These are phyloP conservation scores for Malbranchea zuffiana DNA, from an alignment of 2,329 filamentous ascomycete genomes.

Conservation along the genomic window DNA sequence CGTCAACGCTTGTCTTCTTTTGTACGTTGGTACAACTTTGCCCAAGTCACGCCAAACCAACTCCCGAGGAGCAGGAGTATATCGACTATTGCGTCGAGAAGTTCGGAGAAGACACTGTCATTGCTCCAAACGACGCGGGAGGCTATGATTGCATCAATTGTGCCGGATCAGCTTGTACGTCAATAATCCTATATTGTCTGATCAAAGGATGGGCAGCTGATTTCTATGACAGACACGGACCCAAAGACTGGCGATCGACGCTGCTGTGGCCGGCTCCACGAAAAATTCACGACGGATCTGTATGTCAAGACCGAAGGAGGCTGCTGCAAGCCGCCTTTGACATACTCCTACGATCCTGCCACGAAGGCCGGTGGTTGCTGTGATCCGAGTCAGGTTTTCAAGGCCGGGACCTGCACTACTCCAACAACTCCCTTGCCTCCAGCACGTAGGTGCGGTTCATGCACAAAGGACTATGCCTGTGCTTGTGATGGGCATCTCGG, in stretches of 20 bases:
- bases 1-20: background rate
- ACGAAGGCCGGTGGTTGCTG: constrained; percentile 3
- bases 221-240: constrained; percentile 1
- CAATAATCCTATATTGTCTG: background rate
- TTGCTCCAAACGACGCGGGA: constrained; percentile 2
- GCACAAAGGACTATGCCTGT: constrained; percentile 7
- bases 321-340: constrained; percentile 5
- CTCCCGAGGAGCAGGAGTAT: constrained; percentile 4
- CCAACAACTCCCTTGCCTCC: background rate
- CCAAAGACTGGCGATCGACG: constrained; percentile 2
- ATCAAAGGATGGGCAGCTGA: background rate
- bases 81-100: constrained; percentile 4
- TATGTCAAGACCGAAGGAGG: constrained; percentile 2
- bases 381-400: background rate
- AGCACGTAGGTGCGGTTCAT: background rate
- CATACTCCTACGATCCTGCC: constrained; percentile 1
- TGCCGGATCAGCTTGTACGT: constrained; percentile 5
- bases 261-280: constrained; percentile 4
- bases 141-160: constrained; percentile 6
- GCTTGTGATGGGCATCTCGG: constrained; percentile 8
- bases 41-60: background rate
- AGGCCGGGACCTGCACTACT: background rate
- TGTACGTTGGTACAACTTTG: no score
- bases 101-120: background rate
- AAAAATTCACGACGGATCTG: constrained; percentile 2